Base-by-base conservation (phyloP, 2,329 filamentous ascomycete species). In the Pseudomassariella vexata region DNA sequence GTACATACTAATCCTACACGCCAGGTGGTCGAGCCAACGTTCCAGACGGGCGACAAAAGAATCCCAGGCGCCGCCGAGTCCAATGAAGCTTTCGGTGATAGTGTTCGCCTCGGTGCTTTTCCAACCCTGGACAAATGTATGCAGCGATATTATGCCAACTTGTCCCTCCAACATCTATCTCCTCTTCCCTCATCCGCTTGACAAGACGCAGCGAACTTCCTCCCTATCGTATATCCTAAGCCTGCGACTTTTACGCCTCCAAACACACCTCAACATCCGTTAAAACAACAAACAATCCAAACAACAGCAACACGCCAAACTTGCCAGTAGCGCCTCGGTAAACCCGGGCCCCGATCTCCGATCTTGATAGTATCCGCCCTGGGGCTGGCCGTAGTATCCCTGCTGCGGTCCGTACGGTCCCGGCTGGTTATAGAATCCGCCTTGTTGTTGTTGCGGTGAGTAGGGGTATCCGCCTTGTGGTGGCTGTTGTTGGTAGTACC, bases 261-360 rank as follows among this genome's bases (percentile, higher is more conserved):
- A n/a, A n/a, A n/a, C n/a, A n/a, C n/a, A n/a, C n/a, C n/a, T n/a
- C n/a, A n/a, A n/a, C n/a, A n/a, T n/a, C n/a, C n/a, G n/a, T 49
- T 67, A 77, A 46, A 74, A 75, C n/a, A 76, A 48, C 15, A 57
- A 42, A 26, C 62, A 57, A 42, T 77, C 73, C 46, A 77, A 49
- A 48, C 73, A 77, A 55, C 73, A 77, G 50, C 73, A 77, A 51
- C 71, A 76, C 2, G 73, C 73, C 38, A 73, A 48, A 40, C 61
- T 60, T 11, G 68, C 72, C 11, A 74, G 44, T 32, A 73, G 49
- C 24, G 65, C 68, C 20, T 63, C 63, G 24, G 72, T 37, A 11
- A 34, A 38, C 14, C 40, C 37, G 30, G 35, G 34, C 10, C 35
- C 31, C 25, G 35, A 36, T 28, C 34, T 32, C 54, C 53, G 40